phyloP scores from a whole-genome alignment of 441 rosid species.

The Mallotus japonicus region DNA sequence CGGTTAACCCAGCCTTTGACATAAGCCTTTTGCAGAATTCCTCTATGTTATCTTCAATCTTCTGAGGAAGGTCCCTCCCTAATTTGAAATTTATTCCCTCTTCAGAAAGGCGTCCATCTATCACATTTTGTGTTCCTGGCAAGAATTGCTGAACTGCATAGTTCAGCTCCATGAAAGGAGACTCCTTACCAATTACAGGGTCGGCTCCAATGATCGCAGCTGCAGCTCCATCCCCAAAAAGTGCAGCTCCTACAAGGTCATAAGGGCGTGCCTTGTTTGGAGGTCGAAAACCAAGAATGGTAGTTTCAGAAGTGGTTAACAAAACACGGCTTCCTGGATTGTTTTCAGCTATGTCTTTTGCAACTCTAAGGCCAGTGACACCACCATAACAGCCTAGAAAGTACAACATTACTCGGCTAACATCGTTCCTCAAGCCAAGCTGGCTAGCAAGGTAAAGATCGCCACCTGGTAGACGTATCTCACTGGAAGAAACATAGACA shows the following conservation, averaged over 20 bases:
- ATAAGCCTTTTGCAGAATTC: conserved; percentile 69
- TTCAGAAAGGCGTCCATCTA: conserved; percentile 69
- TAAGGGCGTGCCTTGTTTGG: conserved; percentile 81
- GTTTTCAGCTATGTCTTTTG: conserved; percentile 91
- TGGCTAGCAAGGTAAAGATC: conserved; percentile 69
- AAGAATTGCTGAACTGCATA: conserved; percentile 73
- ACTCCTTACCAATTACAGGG: conserved; percentile 48
- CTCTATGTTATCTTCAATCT: conserved; percentile 75
- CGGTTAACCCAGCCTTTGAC: conserved; percentile 41
- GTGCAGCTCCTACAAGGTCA: conserved; percentile 86
- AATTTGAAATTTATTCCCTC: conserved; percentile 83
- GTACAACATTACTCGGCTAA: conserved; percentile 79
- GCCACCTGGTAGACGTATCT: conserved; percentile 83
- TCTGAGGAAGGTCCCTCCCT: conserved; percentile 73
- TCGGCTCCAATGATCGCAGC: conserved; percentile 72
- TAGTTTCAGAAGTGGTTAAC: conserved; percentile 78
- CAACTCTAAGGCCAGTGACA: conserved; percentile 82
- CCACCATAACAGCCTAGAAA: conserved; percentile 91
- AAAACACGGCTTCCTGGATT: conserved; percentile 82
- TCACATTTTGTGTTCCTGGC: conserved; percentile 71
- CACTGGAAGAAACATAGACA: conserved; percentile 88
- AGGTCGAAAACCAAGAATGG: conserved; percentile 82
- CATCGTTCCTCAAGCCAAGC: conserved; percentile 68
- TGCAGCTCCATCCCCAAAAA: conserved; percentile 92
- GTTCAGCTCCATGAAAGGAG: conserved; percentile 81